phyloP scores from a whole-genome alignment of 2,329 filamentous ascomycete species.

The Alternaria sp. region DNA sequence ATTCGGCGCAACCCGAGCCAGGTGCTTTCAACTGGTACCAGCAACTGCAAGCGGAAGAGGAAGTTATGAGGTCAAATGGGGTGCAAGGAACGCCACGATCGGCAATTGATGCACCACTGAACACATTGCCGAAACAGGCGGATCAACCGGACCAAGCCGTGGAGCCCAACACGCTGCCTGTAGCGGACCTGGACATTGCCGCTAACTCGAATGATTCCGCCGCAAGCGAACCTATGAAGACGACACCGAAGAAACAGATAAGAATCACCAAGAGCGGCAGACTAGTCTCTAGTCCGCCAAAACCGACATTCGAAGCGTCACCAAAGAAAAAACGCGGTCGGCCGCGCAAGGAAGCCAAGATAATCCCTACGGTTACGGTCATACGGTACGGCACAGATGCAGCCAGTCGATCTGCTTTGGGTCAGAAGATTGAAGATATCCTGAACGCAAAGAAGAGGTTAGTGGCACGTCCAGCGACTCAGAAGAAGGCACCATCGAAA shows the following conservation, averaged over 20 bases:
- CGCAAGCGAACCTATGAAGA: constrained; percentile 9
- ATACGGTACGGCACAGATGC: constrained; percentile 68
- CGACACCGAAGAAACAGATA: constrained; percentile 47
- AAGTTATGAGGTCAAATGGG: constrained; percentile 22
- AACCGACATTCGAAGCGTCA: constrained; percentile 25
- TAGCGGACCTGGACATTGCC: background rate
- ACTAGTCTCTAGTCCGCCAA: constrained; percentile 54
- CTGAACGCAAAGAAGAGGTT: constrained; percentile 53
- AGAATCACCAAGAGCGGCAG: constrained; percentile 57
- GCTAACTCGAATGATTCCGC: background rate
- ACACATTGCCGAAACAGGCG: background rate
- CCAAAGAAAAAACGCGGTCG: constrained; percentile 58
- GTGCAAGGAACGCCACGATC: background rate
- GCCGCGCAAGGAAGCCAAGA: constrained; percentile 31
- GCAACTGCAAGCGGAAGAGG: constrained; percentile 42
- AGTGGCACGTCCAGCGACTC: constrained; percentile 26
- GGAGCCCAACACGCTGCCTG: constrained; percentile 2
- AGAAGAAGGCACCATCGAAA: constrained; percentile 35
- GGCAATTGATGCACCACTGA: background rate
- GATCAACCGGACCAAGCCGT: constrained; percentile 5
- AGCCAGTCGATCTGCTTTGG: constrained; percentile 59
- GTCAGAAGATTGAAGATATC: constrained; percentile 70
- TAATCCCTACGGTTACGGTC: constrained; percentile 57
- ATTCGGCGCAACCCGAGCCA: background rate
- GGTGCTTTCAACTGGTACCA: constrained; percentile 34